Base-by-base conservation (phyloP, 2,329 filamentous ascomycete genomes). In the Coniochaeta pulveracea region DNA sequence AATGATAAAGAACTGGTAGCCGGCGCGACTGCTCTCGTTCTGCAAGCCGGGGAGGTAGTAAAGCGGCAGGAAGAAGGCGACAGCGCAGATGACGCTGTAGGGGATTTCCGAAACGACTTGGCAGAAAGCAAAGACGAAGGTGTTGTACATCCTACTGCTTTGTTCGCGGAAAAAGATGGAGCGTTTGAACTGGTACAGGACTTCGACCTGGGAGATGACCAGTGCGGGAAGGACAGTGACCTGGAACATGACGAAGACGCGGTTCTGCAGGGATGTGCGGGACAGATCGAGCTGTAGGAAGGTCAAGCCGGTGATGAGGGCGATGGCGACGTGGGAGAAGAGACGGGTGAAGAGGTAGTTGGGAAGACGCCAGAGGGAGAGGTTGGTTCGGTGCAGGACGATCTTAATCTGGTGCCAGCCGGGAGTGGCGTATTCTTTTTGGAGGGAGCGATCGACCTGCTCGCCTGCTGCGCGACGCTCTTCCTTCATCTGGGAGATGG, bases 171-270 rank as follows among this genome's bases (percentile, higher is more conserved):
- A 91, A 61, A 84, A 88, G 42, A 93, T 79, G 49, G 83, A 68
- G 26, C 85, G 74, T 40, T 80, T 78, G 47, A 88, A 64, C 49
- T 86, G 79, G 54, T 83, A 93, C 61, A 86, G 88, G 25, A 80
- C 75, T 55, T 93, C 81, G 34, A 93, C 80, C 49, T 93, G 85
- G 1, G 78, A 76, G 36, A 93, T 74, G 52, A 93, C 85, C 19
- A 93, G 65, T 1, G 83, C 82, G 0, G 85, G 85, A 17, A 94
- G 66, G 15, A 93, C 82, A 0, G 84, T 85, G 33, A 86, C 75
- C 53, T 93, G 85, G 71, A 94, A 94, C 54, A 91, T 83, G 55
- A 89, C 75, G 56, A 94, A 94, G 40, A 94, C 72, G 39, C 80
- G 78, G 62, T 91, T 83, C 55, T 94, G 86, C 4, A 94, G 67